Base-by-base conservation (phyloP, 164 flowering plant genomes). In the Nymphaea thermarum region DNA sequence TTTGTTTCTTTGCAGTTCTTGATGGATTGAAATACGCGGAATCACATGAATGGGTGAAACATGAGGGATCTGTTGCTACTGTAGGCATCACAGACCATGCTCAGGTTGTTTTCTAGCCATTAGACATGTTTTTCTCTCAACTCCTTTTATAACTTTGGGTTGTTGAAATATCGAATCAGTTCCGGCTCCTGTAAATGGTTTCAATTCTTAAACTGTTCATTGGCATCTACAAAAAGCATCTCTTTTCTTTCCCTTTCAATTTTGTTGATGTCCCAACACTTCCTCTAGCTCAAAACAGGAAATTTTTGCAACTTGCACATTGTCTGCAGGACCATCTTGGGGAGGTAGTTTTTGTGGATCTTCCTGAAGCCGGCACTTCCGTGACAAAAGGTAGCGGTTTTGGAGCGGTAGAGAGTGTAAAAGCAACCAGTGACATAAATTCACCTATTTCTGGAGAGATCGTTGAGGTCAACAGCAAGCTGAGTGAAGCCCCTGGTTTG, bases 371-470 rank as follows among this genome's bases (percentile, higher is more conserved):
- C 0, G 96, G 93, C 5, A 64, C 17, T 15, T 43, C 82, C 14
- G 94, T 90, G 2, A 15, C 80, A 8, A 73, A 85, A 72, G 97
- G 87, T 0, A 42, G 65, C 2, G 45, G 87, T 74, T 88, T 91
- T 78, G 99, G 98, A 70, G 91, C 94, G 3, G 99, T 95, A 44
- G 99, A 95, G 73, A 95, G 99, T 86, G 99, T 95, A 5, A 95
- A 95, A 78, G 99, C 99, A 68, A 95, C 96, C 12, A 92, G 99
- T 81, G 98, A 92, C 75, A 71, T 95, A 12, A 90, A 87, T 71
- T 90, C 96, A n/a, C 99, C 99, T 3, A 75, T 95, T 76, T 90
- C 98, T 4, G 99, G 99, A 11, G 89, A 92, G 72, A 69, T 95
- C 67, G 82, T 90, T 51, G 96, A 88, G 80, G 82, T 95, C 69